Conservation (phyloP, 2,329 filamentous ascomycete genomes). For the Boeremia lycopersici region DNA sequence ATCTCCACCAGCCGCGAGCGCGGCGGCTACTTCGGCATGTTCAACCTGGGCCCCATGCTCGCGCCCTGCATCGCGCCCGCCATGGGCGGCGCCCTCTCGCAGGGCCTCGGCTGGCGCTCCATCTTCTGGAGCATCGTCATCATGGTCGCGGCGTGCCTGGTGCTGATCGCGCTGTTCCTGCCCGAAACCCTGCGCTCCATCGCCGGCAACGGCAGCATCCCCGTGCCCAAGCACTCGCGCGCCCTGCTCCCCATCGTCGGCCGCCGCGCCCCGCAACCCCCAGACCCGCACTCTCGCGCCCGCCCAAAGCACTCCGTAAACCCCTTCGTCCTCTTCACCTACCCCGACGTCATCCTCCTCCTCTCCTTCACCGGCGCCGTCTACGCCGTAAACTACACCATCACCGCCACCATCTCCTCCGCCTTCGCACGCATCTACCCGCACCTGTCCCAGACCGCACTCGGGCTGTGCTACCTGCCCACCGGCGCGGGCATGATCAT, state of each 20-base stretch:
- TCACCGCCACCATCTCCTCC: slow-evolving; percentile 39
- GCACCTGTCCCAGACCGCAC: slow-evolving; percentile 29
- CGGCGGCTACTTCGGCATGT: slow-evolving; percentile 73
- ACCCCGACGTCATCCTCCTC: slow-evolving; percentile 51
- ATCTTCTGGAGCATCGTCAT: slow-evolving; percentile 51
- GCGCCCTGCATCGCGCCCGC: slow-evolving; percentile 39
- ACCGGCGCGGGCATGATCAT: slow-evolving; percentile 62
- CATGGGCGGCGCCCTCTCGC: slow-evolving; percentile 42
- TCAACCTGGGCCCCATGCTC: slow-evolving; percentile 58
- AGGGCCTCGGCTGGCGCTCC: slow-evolving; percentile 43
- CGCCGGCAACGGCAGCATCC: slow-evolving; percentile 47
- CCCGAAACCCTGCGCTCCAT: slow-evolving; percentile 52
- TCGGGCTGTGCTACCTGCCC: slow-evolving; percentile 55
- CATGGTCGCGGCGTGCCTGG: slow-evolving; percentile 44
- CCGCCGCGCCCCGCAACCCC: slow-evolving; percentile 19
- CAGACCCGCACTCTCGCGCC: slow-evolving; percentile 19
- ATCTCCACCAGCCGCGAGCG: slow-evolving; percentile 71
- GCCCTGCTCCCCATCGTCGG: slow-evolving; percentile 32
- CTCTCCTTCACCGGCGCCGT: slow-evolving; percentile 44
- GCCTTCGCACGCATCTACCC: slow-evolving; percentile 34
- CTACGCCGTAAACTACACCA: slow-evolving; percentile 40
- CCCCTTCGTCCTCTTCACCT: slow-evolving; percentile 35
- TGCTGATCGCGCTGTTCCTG: slow-evolving; percentile 46
- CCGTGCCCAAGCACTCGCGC: slow-evolving; percentile 27
- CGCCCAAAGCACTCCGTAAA: slow-evolving; percentile 33